Evolutionary conservation across 805 yeast genomes (phyloP).

Genomic region (Metschnikowia reukaufii): DNA sequence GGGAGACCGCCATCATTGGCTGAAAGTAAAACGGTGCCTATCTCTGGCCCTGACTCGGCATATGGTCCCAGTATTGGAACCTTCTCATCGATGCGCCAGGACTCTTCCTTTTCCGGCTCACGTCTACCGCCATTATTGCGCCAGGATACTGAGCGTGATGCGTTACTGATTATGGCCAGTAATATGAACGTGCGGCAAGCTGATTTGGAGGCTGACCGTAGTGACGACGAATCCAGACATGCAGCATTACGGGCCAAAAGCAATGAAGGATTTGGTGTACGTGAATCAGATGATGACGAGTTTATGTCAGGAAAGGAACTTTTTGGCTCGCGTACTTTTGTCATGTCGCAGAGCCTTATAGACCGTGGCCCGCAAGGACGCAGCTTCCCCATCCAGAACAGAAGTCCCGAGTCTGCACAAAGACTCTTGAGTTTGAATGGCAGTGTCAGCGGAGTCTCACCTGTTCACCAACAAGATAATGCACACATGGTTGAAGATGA

Average conservation of each 20-base stretch:
- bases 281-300: constrained; percentile 29
- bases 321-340: constrained; percentile 40
- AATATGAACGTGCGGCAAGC: constrained; percentile 36
- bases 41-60: constrained; percentile 23
- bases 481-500: constrained; percentile 6
- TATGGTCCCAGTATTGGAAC: constrained; percentile 32
- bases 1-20: constrained; percentile 28
- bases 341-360: constrained; percentile 5
- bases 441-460: constrained; percentile 28
- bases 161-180: constrained; percentile 34
- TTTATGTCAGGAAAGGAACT: constrained; percentile 40
- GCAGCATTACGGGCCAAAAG: constrained; percentile 9
- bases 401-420: constrained; percentile 14
- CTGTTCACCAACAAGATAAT: constrained; percentile 17
- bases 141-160: constrained; percentile 45
- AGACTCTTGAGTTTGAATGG: constrained; percentile 31
- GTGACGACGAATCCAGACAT: constrained; percentile 29
- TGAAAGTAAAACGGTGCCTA: constrained; percentile 37
- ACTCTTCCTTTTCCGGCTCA: constrained; percentile 7
- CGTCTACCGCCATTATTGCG: constrained; percentile 21
- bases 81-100: constrained; percentile 21
- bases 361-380: constrained; percentile 1
- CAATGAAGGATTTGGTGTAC: constrained; percentile 1
- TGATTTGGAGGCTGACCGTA: constrained; percentile 35
- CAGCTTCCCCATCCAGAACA: constrained; percentile 2